Conservation (phyloP, 2,329 filamentous ascomycete species). For the Cercospora canescens region DNA sequence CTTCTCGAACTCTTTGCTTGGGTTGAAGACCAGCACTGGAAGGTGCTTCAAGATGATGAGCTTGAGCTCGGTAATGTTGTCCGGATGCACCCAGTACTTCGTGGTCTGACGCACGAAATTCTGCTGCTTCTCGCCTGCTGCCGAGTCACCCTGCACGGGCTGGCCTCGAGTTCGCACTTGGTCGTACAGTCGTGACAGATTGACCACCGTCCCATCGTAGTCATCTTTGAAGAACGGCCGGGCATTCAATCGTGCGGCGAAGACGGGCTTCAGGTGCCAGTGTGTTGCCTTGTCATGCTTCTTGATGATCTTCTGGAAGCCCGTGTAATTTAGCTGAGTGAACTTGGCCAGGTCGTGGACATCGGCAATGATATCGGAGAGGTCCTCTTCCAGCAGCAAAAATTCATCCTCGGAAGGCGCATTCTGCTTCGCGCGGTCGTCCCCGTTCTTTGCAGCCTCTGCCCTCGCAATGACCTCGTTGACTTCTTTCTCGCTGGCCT, state of each 20-base stretch:
- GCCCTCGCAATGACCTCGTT: conserved; percentile 78
- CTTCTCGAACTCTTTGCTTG: conserved; percentile 91
- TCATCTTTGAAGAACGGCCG: conserved; percentile 99
- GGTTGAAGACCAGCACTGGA: conserved; percentile 94
- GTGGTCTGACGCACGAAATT: conserved; percentile 97
- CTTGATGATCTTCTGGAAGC: conserved; percentile 99
- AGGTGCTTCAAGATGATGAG: conserved; percentile 97
- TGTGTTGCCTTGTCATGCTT: conserved; percentile 95
- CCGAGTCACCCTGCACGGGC: conserved; percentile 85
- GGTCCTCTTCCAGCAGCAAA: conserved; percentile 85
- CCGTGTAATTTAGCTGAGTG: conserved; percentile 96
- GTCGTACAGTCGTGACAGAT: conserved; percentile 93
- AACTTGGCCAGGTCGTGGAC: conserved; percentile 98
- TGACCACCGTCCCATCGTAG: conserved; percentile 93
- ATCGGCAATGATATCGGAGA: conserved; percentile 97
- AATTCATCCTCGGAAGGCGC: conserved; percentile 86
- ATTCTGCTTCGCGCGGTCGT: conserved; percentile 38
- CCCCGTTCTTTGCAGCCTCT: conserved; percentile 45
- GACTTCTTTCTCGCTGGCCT: conserved; percentile 84
- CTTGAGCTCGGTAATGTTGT: conserved; percentile 98
- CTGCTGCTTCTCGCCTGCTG: conserved; percentile 87
- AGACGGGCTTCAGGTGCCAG: conserved; percentile 94
- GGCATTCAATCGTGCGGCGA: conserved; percentile 88
- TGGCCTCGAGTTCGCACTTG: conserved; percentile 90
- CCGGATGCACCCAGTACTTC: conserved; percentile 98